Conservation (phyloP, 805 yeast species). For the Phaffomyces opuntiae region DNA sequence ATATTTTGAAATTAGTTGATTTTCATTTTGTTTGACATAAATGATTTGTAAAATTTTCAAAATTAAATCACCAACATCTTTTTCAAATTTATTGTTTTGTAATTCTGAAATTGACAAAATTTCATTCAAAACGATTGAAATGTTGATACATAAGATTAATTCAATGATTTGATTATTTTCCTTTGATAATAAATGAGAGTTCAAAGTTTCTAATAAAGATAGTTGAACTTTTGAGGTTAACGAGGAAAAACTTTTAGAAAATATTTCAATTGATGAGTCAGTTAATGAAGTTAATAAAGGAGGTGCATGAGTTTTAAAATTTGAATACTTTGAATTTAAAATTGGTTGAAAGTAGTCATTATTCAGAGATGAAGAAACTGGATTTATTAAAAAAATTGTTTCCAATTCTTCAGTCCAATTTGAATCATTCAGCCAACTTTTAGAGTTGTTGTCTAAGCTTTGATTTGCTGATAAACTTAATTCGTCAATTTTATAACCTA, state of each 20-base stretch:
- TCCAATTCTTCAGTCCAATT: constrained; percentile 32
- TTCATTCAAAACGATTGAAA: constrained; percentile 58
- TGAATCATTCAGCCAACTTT: constrained; percentile 25
- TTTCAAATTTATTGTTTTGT: constrained; percentile 23
- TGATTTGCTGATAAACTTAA: constrained; percentile 9
- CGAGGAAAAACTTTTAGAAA: constrained; percentile 61
- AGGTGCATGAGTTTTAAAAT: constrained; percentile 31
- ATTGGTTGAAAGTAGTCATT: constrained; percentile 32
- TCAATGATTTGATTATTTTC: constrained; percentile 26
- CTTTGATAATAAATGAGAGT: constrained; percentile 45
- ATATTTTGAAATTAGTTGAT: constrained; percentile 13
- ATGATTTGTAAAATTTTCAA: constrained; percentile 41
- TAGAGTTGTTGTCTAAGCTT: constrained; percentile 7
- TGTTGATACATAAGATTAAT: constrained; percentile 52
- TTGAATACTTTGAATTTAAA: constrained; percentile 26
- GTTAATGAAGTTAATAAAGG: constrained; percentile 46
- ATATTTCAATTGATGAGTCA: constrained; percentile 75
- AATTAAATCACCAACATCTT: constrained; percentile 36
- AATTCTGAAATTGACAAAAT: constrained; percentile 23
- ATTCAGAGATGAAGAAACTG: constrained; percentile 33
- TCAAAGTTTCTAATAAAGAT: constrained; percentile 76
- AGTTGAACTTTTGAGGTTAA: constrained; percentile 76
- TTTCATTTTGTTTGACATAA: constrained; percentile 6
- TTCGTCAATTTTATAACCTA: constrained; percentile 30
- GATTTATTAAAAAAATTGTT: constrained; percentile 24